phyloP scores from a whole-genome alignment of 768 basidiomycete genomes.

The Tricholoma sp. region DNA sequence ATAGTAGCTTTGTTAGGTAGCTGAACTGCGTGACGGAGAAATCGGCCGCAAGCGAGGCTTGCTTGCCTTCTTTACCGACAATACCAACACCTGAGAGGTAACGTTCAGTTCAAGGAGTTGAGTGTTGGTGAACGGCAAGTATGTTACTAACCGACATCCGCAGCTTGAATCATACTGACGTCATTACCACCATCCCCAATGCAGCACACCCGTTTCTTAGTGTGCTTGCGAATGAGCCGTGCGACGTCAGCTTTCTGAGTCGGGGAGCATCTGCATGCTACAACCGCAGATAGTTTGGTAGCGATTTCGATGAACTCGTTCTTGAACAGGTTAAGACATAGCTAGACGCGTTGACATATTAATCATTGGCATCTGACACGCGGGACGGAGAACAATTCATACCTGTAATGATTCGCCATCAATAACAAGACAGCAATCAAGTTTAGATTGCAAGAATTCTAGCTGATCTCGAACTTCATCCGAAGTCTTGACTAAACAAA shows the following conservation, averaged over 20 bases:
- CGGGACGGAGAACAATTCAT: slow-evolving; percentile 8
- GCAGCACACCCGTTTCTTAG: slow-evolving; percentile 95
- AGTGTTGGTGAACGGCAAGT: not conserved
- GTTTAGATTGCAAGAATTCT: slow-evolving; percentile 89
- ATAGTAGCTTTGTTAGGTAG: slow-evolving; percentile 87
- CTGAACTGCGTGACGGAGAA: slow-evolving; percentile 98
- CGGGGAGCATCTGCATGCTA: slow-evolving; percentile 96
- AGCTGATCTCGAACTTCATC: slow-evolving; percentile 83
- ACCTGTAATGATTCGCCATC: slow-evolving; percentile 97
- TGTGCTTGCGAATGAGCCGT: slow-evolving; percentile 81
- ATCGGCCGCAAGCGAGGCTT: slow-evolving; percentile 97
- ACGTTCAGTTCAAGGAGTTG: not conserved
- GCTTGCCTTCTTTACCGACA: slow-evolving; percentile 98
- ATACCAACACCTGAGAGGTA: slow-evolving; percentile 77
- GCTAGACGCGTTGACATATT: slow-evolving; percentile 37
- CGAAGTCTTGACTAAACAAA: slow-evolving; percentile 68
- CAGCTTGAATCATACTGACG: slow-evolving; percentile 99
- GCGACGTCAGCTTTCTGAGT: slow-evolving; percentile 99
- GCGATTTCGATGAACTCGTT: slow-evolving; percentile 95
- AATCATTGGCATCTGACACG: not conserved
- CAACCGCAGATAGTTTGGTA: slow-evolving; percentile 92
- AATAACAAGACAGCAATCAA: slow-evolving; percentile 97
- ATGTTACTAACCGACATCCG: slow-evolving; percentile 80
- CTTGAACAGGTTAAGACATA: slow-evolving; percentile 86
- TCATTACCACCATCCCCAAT: slow-evolving; percentile 99